Percentiles rank a stretch among this genome's conserved stretches.
Evolutionary conservation across 2,329 filamentous ascomycete species (phyloP).

Genomic region (Colletotrichum shisoi): DNA sequence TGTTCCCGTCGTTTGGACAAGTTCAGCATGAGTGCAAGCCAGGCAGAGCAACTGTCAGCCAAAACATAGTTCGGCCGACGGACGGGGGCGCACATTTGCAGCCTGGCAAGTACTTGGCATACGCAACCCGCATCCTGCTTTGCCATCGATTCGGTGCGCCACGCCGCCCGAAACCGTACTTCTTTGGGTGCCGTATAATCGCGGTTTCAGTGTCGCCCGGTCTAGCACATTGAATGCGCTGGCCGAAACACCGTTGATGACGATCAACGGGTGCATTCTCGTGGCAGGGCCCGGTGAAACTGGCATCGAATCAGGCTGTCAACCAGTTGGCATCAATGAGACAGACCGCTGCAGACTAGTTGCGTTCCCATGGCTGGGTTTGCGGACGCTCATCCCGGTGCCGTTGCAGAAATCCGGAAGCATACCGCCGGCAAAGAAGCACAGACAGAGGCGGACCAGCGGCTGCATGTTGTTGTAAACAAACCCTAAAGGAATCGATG

Average conservation of each 20-base stretch:
- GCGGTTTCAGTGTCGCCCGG: constrained; percentile 2
- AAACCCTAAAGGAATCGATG: not conserved
- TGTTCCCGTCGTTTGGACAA: not conserved
- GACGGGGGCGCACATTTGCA: constrained; percentile 18
- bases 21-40: too few species aligned
- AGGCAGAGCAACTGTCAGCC: constrained; percentile 4
- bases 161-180: constrained; percentile 13
- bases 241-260: constrained; percentile 16
- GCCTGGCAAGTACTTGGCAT: constrained; percentile 30
- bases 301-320: constrained; percentile 3
- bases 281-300: constrained; percentile 14
- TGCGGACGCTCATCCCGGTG: constrained; percentile 21
- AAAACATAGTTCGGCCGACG: constrained; percentile 22
- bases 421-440: constrained; percentile 14
- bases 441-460: constrained; percentile 22
- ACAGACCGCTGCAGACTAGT: constrained; percentile 18
- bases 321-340: constrained; percentile 11
- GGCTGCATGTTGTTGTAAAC: not conserved
- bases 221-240: not conserved
- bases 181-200: constrained; percentile 11
- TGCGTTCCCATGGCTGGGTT: constrained; percentile 10
- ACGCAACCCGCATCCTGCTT: constrained; percentile 22
- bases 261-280: constrained; percentile 14
- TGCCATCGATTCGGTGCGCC: constrained; percentile 22
- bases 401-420: constrained; percentile 31